These are phyloP conservation scores for Entomortierella parvispora DNA, from an alignment of 192 early-diverging fungal genomes.

Conservation along the genomic window DNA sequence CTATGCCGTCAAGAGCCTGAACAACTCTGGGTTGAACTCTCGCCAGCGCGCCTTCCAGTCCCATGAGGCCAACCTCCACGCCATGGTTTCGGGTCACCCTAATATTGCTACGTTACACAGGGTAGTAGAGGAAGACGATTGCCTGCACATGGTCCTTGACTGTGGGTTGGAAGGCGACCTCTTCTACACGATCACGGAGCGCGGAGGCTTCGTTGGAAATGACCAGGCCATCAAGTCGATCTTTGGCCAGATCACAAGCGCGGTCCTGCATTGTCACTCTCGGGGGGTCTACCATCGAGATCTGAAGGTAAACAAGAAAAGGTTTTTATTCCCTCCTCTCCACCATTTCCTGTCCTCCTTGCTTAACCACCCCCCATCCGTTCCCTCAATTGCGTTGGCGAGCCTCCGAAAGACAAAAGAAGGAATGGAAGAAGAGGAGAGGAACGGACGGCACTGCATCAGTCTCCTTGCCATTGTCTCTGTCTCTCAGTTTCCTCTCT, in stretches of 20 bases:
- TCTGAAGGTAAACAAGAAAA: conserved; percentile 58
- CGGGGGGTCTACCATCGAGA: conserved; percentile 79
- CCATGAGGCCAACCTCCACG: conserved; percentile 73
- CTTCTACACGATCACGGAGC: conserved; percentile 90
- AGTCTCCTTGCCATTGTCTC: no score
- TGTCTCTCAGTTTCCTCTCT: not conserved
- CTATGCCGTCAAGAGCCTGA: conserved; percentile 81
- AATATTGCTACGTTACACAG: conserved; percentile 74
- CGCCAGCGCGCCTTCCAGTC: conserved; percentile 72
- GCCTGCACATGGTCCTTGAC: conserved; percentile 75
- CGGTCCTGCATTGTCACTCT: conserved; percentile 78
- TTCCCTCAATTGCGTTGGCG: no score
- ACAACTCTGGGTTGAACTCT: conserved; percentile 64
- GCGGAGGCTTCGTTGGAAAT: conserved; percentile 73
- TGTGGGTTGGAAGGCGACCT: conserved; percentile 90
- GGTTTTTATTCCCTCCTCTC: not conserved
- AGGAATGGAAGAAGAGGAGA: no score
- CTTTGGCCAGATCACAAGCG: conserved; percentile 85
- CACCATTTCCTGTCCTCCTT: not conserved
- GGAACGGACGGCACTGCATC: no score
- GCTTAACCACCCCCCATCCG: no score
- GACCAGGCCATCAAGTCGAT: conserved; percentile 83
- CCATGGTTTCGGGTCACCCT: conserved; percentile 69
- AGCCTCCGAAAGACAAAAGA: no score
- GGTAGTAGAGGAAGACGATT: conserved; percentile 69